Conservation (phyloP, 2,329 filamentous ascomycete species). For the Trichoderma simmonsii region DNA sequence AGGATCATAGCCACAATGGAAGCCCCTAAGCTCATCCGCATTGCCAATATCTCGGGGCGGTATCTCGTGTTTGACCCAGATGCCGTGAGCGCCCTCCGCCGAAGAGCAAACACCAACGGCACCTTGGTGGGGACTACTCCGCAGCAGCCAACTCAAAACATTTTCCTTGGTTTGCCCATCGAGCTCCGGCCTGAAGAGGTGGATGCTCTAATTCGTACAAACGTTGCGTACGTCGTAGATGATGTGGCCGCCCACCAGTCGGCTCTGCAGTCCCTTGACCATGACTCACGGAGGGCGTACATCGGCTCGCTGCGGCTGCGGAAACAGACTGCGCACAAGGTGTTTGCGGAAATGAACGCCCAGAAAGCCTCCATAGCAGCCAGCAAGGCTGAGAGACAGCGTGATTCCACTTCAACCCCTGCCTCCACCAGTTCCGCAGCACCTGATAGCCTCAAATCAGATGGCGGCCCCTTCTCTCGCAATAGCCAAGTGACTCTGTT, state of each 20-base stretch:
- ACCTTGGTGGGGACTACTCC: conserved; percentile 84
- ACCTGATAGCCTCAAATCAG: neutral
- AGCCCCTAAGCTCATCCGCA: conserved; percentile 57
- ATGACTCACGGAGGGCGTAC: conserved; percentile 60
- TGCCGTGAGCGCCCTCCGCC: conserved; percentile 72
- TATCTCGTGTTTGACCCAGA: conserved; percentile 90
- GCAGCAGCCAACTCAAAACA: conserved; percentile 90
- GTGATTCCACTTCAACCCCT: neutral
- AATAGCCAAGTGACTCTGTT: conserved; percentile 24
- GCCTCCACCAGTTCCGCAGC: neutral
- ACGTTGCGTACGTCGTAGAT: conserved; percentile 75
- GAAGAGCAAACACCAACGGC: conserved; percentile 78
- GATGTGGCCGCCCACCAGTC: conserved; percentile 68
- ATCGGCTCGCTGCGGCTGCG: conserved; percentile 52
- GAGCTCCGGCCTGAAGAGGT: conserved; percentile 92
- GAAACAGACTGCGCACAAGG: conserved; percentile 41
- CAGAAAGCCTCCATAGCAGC: conserved; percentile 33
- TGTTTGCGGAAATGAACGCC: conserved; percentile 39
- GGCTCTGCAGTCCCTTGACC: conserved; percentile 56
- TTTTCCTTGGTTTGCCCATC: conserved; percentile 84
- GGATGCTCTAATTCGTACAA: conserved; percentile 71
- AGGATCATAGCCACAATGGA: conserved; percentile 26
- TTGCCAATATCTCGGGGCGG: conserved; percentile 74
- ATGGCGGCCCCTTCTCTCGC: neutral
- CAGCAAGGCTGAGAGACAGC: conserved; percentile 1